These are phyloP conservation scores for Rehmannia glutinosa DNA, from an alignment of 257 asterid genomes.

Conservation along the genomic window DNA sequence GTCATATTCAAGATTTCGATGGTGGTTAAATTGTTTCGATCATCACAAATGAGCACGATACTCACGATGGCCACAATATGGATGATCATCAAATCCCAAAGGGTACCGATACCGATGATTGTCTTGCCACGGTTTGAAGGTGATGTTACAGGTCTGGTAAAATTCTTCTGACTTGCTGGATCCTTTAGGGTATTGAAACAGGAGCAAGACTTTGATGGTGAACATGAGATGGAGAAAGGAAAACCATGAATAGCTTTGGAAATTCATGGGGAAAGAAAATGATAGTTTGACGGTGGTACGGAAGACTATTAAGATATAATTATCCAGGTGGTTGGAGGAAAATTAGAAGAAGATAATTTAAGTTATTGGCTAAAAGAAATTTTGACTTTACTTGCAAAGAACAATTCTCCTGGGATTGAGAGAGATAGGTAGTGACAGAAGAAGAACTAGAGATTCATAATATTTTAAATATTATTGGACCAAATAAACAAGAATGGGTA, in stretches of 20 bases:
- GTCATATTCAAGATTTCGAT: conserved; percentile 31
- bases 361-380: too few species aligned
- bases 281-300: neutral
- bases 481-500: too few species aligned
- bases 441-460: too few species aligned
- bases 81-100: conserved; percentile 40
- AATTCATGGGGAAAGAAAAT: conserved; percentile 26
- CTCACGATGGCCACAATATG: conserved; percentile 66
- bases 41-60: conserved; percentile 41
- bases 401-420: too few species aligned
- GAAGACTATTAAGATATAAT: neutral
- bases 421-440: too few species aligned
- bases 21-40: conserved; percentile 26
- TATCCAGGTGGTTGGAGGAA: too few species aligned
- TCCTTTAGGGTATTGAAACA: conserved; percentile 23
- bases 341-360: too few species aligned
- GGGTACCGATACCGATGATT: conserved; percentile 50
- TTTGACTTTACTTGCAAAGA: too few species aligned
- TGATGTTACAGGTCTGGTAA: conserved; percentile 36
- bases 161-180: conserved; percentile 18
- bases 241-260: conserved; percentile 22
- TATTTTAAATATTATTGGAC: too few species aligned
- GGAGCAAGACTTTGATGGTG: conserved; percentile 5
- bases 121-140: conserved; percentile 47
- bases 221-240: conserved; percentile 18